These are phyloP conservation scores for Xylaria sp. DNA, from an alignment of 2,329 filamentous ascomycete genomes.

Conservation along the genomic window DNA sequence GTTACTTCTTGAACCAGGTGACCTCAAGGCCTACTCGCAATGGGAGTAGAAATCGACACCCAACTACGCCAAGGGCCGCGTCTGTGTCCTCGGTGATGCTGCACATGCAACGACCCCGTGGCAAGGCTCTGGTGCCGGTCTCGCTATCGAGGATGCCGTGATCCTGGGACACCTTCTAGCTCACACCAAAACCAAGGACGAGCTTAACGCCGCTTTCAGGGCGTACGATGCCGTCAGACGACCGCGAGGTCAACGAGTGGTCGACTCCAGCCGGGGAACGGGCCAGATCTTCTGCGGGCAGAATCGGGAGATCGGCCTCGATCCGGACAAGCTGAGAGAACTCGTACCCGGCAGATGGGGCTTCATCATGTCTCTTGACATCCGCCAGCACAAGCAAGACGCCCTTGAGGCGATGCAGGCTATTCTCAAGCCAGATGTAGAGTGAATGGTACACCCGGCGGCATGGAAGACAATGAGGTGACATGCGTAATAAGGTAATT, in stretches of 20 bases:
- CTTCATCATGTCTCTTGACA: background rate
- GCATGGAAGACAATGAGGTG: no score
- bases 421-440: no score
- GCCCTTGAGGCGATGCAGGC: background rate
- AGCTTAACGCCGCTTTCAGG: conserved; percentile 8
- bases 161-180: conserved; percentile 8
- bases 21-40: conserved; percentile 13
- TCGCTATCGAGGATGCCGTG: conserved; percentile 26
- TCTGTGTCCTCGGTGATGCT: conserved; percentile 25
- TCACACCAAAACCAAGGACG: background rate
- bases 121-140: conserved; percentile 18
- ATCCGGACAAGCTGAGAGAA: background rate
- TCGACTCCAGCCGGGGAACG: conserved; percentile 21
- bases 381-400: background rate
- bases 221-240: conserved; percentile 12
- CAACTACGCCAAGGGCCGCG: conserved; percentile 6
- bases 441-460: no score
- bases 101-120: conserved; percentile 24
- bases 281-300: conserved; percentile 14
- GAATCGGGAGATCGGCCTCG: background rate
- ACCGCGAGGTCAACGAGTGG: conserved; percentile 17
- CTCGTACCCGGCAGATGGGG: background rate
- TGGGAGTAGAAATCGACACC: conserved; percentile 25
- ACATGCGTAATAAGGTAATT: no score
- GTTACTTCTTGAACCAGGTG: conserved; percentile 15